Evolutionary conservation across 1,139 yeast species (phyloP), one percentile per base, ranked within the genome.

Genomic region (Kodamaea sp.): DNA sequence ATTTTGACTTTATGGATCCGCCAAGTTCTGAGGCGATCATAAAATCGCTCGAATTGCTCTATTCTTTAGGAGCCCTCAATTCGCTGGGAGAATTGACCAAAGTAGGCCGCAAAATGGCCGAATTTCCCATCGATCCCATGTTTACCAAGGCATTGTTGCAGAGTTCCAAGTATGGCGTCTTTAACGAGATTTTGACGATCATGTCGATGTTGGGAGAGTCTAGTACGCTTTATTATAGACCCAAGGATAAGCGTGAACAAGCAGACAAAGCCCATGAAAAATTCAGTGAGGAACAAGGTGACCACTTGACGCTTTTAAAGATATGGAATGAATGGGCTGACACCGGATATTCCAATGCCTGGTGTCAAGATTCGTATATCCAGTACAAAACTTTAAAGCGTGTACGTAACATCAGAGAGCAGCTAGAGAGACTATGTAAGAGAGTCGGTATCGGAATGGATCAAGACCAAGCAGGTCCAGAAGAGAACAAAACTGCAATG

Each of bases 51-150:
- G 96, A 88, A 48, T 67, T 81, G 34, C 61, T 92, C 15, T 90
- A 92, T 57, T 81, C 95, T 0, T 59, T 92, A 4, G 97, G 97
- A 0, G 97, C 97, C 0, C 60, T 92, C 34, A 87, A 84, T 46
- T 80, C 83, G n/a, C 66, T 72, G 36, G 97, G 96, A 1, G 74
- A 76, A 41, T 67, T 94, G 22, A 92, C 98, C 0, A 75, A 78
- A 38, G 55, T 80, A 1, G 98, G 98, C 0, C 66, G 87, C 22
- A 77, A 78, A 42, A 87, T 92, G 96, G 86, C 95, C 2, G 95
- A 86, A 50, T 87, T 92, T 47, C 98, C 98, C 0, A 74, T 90
- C 5, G 95, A 87, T 48, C 97, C 97, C 3, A 85, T 85, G 80
- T 73, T 87, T 47, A 83, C 96, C 9, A 86, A 84, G 55, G 76